Evolutionary conservation across 805 yeast genomes (phyloP).

Genomic region (Spathaspora boniae): DNA sequence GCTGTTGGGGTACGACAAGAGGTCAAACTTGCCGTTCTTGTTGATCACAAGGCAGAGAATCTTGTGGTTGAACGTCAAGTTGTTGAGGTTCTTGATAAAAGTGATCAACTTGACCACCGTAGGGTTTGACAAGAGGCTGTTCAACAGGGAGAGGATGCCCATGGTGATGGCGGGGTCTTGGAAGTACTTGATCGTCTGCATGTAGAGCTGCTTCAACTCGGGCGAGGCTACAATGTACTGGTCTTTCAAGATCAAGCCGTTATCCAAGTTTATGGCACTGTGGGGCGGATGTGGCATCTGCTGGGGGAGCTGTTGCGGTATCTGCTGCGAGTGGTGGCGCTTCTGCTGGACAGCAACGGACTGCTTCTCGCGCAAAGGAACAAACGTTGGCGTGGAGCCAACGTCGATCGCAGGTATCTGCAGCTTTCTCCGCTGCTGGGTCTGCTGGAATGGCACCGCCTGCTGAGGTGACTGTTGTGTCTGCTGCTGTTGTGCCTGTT

Average conservation of each 20-base stretch:
- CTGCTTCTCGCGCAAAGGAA: too few species aligned
- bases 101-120: constrained; percentile 29
- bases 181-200: constrained; percentile 53
- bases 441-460: too few species aligned
- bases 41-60: constrained; percentile 48
- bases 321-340: not conserved
- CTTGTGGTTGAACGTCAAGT: constrained; percentile 39
- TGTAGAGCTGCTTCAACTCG: constrained; percentile 48
- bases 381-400: too few species aligned
- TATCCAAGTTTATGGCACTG: constrained; percentile 50
- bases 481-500: constrained; percentile 11
- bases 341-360: too few species aligned
- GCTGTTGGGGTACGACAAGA: constrained; percentile 62
- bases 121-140: constrained; percentile 23
- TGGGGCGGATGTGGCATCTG: constrained; percentile 9
- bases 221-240: constrained; percentile 55
- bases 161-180: constrained; percentile 27
- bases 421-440: too few species aligned
- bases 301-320: constrained; percentile 2
- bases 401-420: too few species aligned
- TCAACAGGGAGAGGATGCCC: constrained; percentile 24
- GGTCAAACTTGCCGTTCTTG: constrained; percentile 66
- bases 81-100: constrained; percentile 39
- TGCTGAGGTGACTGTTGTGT: constrained; percentile 9
- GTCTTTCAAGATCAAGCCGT: constrained; percentile 57